Evolutionary conservation across 2,329 filamentous ascomycete genomes (phyloP).

Genomic region (Aspergillus neoniger): DNA sequence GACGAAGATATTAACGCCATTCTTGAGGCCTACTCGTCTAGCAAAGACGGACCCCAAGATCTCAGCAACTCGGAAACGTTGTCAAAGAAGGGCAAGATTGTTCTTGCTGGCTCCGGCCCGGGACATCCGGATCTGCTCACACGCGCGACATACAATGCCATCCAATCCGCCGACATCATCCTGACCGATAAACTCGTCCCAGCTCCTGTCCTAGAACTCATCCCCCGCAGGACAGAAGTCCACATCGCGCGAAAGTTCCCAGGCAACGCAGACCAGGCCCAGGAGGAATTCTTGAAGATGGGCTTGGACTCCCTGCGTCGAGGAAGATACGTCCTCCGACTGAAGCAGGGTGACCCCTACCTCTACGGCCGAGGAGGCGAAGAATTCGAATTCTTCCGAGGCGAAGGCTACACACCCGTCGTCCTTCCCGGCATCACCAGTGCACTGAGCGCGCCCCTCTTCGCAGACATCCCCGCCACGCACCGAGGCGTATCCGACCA

Average conservation of each 20-base stretch:
- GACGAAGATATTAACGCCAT: constrained; percentile 77
- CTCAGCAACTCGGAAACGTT: constrained; percentile 13
- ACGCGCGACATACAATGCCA: constrained; percentile 54
- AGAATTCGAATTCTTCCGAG: constrained; percentile 81
- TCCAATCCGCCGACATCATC: constrained; percentile 50
- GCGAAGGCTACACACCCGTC: constrained; percentile 66
- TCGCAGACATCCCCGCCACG: constrained; percentile 83
- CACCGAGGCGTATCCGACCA: constrained; percentile 90
- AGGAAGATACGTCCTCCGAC: constrained; percentile 78
- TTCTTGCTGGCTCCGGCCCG: constrained; percentile 88
- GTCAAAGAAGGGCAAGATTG: constrained; percentile 65
- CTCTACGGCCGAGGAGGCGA: constrained; percentile 94
- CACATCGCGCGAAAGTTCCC: constrained; percentile 97
- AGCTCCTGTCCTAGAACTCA: constrained; percentile 78
- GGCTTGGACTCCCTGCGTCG: constrained; percentile 68
- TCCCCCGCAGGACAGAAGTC: constrained; percentile 84
- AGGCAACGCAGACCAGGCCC: constrained; percentile 90
- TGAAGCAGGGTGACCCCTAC: constrained; percentile 97
- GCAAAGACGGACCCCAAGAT: constrained; percentile 25
- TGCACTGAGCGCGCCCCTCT: constrained; percentile 81
- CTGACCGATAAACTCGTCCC: constrained; percentile 63
- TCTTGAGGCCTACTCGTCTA: constrained; percentile 66
- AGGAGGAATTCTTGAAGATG: constrained; percentile 81
- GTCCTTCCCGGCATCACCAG: constrained; percentile 91
- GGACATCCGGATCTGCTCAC: constrained; percentile 92